These are phyloP conservation scores for Lepidium sativum DNA, from an alignment of 345 rosid genomes.

Conservation along the genomic window DNA sequence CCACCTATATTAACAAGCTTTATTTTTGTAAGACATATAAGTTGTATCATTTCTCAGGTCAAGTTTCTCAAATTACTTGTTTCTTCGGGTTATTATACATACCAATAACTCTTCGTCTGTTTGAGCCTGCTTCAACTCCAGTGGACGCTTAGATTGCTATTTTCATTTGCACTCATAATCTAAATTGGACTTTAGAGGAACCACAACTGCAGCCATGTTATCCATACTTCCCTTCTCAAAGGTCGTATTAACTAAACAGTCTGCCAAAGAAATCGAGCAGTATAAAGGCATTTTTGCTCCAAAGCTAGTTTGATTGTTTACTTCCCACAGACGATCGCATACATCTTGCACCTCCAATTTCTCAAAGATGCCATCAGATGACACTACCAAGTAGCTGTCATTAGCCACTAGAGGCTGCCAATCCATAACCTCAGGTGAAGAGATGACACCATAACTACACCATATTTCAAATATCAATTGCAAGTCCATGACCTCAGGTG, in stretches of 20 bases:
- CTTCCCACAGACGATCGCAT: conserved; percentile 73
- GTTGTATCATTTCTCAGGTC: too few species aligned
- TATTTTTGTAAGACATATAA: too few species aligned
- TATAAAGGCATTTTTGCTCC: conserved; percentile 43
- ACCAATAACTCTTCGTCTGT: conserved; percentile 84
- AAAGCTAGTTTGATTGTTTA: conserved; percentile 27
- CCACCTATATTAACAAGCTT: neutral
- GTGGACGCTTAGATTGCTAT: conserved; percentile 30
- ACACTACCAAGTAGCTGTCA: conserved; percentile 82
- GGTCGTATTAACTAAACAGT: conserved; percentile 69
- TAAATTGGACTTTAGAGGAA: conserved; percentile 48
- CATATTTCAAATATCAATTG: too few species aligned
- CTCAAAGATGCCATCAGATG: conserved; percentile 95
- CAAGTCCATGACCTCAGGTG: too few species aligned
- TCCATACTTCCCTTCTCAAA: conserved; percentile 75
- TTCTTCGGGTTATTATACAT: conserved; percentile 8
- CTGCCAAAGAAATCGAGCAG: conserved; percentile 67
- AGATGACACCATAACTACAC: too few species aligned
- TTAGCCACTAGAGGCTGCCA: conserved; percentile 64
- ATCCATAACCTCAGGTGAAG: conserved; percentile 80
- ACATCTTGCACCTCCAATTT: conserved; percentile 65
- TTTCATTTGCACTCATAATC: conserved; percentile 33
- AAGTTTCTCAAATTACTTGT: too few species aligned
- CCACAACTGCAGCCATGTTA: conserved; percentile 75
- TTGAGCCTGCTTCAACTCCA: conserved; percentile 39